Conservation (phyloP, 129 eudicot species). For the Pittosporum tobira region DNA sequence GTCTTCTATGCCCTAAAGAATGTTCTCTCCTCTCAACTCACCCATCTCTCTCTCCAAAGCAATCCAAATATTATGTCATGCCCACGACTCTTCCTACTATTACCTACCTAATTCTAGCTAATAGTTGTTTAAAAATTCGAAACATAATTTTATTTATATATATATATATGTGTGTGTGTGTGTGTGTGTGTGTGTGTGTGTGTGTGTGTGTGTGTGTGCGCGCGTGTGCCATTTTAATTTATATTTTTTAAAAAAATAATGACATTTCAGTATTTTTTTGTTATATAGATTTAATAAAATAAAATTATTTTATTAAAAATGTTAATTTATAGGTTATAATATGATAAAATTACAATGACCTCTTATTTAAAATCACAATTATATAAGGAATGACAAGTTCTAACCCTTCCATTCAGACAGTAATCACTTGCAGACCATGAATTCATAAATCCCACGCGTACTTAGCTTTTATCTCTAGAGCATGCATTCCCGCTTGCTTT, state of each 20-base stretch:
- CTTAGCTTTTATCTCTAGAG: neutral
- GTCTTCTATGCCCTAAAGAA: neutral
- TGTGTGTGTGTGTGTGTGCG: no score
- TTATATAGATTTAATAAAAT: no score
- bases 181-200: no score
- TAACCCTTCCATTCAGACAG: constrained; percentile 9
- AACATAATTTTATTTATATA: neutral
- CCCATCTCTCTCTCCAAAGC: neutral
- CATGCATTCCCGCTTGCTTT: neutral
- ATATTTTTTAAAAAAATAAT: no score
- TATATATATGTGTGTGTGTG: no score
- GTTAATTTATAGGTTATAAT: no score
- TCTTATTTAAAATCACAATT: neutral
- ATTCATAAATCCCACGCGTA: neutral
- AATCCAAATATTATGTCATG: neutral
- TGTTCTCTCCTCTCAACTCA: neutral
- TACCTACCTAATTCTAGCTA: neutral
- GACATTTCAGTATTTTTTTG: no score
- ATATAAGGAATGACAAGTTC: no score
- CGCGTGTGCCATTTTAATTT: no score
- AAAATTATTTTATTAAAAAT: no score
- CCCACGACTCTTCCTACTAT: constrained; percentile 9
- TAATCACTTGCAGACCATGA: neutral
- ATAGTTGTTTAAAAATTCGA: neutral
- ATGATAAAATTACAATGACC: no score